phyloP scores from a whole-genome alignment of 345 rosid genomes.

The Lepidium africanum region DNA sequence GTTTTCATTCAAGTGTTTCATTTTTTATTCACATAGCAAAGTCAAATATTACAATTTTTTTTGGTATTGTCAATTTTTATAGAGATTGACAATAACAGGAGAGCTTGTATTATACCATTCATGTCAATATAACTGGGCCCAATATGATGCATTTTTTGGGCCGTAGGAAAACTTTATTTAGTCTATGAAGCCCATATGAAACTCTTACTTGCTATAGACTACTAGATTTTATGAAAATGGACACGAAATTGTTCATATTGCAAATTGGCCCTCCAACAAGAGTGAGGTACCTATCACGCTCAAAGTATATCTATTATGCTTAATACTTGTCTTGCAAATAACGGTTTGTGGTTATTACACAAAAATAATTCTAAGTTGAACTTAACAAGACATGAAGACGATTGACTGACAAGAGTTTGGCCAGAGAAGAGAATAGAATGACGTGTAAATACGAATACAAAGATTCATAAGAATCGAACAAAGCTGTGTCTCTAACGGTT shows the following conservation, averaged over 20 bases:
- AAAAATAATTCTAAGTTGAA: not conserved
- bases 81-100: not conserved
- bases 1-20: not conserved
- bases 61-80: not conserved
- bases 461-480: conserved; percentile 2
- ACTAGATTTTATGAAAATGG: too few relatives aligned
- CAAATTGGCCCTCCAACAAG: too few relatives aligned
- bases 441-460: not conserved
- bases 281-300: too few relatives aligned
- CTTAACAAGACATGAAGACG: not conserved
- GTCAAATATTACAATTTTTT: not conserved
- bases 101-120: too few relatives aligned
- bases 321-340: too few relatives aligned
- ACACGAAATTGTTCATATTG: too few relatives aligned
- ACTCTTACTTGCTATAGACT: not conserved
- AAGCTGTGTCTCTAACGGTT: conserved; percentile 12
- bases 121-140: not conserved
- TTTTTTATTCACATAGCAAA: not conserved
- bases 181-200: not conserved
- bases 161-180: not conserved
- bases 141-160: not conserved
- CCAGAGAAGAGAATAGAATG: not conserved
- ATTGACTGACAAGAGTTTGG: not conserved
- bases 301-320: too few relatives aligned
- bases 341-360: not conserved